Evolutionary conservation across 208 protist genomes (phyloP).

Genomic region (Phytomonas francai): DNA sequence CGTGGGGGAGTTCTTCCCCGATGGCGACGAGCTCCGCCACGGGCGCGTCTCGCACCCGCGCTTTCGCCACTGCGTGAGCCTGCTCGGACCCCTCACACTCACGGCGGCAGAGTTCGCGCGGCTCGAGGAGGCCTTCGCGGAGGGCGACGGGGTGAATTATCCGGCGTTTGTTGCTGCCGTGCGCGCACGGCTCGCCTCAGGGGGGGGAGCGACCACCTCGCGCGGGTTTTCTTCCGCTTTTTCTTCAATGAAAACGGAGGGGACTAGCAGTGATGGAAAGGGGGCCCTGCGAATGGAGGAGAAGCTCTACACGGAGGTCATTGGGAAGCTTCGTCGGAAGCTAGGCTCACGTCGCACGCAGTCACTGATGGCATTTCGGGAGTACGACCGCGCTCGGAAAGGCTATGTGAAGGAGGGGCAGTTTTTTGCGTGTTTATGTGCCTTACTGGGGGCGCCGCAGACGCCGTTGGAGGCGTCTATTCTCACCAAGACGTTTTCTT

Average conservation of each 20-base stretch:
- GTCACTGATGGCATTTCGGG: constrained; percentile 56
- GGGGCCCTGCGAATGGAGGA: neutral
- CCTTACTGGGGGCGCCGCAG: constrained; percentile 65
- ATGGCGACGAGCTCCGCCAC: constrained; percentile 81
- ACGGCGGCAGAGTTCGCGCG: constrained; percentile 36
- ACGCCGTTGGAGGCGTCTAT: constrained; percentile 50
- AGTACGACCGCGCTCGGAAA: constrained; percentile 73
- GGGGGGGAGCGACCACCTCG: constrained; percentile 30
- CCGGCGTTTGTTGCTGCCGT: constrained; percentile 55
- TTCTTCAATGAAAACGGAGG: neutral
- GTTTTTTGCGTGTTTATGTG: constrained; percentile 76
- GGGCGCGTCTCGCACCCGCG: constrained; percentile 60
- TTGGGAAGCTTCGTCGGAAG: constrained; percentile 38
- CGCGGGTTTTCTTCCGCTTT: neutral
- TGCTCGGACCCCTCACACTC: constrained; percentile 54
- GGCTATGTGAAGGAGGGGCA: constrained; percentile 76
- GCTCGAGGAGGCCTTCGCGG: constrained; percentile 51
- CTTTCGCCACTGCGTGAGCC: constrained; percentile 68
- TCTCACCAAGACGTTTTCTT: constrained; percentile 33
- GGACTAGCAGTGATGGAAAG: neutral
- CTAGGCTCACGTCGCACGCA: constrained; percentile 40
- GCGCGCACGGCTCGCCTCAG: constrained; percentile 35
- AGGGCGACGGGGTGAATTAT: constrained; percentile 35
- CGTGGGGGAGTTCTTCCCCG: constrained; percentile 72
- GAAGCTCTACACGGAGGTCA: neutral